Evolutionary conservation across 345 rosid genomes (phyloP).

Genomic region (Cardamine resedifolia): DNA sequence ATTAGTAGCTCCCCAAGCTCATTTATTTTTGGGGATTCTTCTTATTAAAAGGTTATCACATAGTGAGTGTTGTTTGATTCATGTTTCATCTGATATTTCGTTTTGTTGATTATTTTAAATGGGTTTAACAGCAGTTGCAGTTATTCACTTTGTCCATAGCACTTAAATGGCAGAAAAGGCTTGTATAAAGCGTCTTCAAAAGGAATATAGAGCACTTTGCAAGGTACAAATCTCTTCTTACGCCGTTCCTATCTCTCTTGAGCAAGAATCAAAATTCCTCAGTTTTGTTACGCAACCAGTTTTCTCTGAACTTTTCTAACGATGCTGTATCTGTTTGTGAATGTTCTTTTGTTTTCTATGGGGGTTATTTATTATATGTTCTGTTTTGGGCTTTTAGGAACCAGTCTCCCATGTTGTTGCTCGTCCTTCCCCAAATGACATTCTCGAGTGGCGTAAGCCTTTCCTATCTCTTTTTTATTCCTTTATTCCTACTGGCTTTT

Average conservation of each 20-base stretch:
- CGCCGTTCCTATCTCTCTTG: not conserved
- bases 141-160: not conserved
- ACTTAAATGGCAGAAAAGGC: conserved; percentile 82
- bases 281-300: not conserved
- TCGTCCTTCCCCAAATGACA: conserved; percentile 86
- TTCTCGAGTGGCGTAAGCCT: conserved; percentile 97
- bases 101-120: not conserved
- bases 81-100: conserved; percentile 2
- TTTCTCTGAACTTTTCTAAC: not conserved
- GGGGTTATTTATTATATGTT: conserved; percentile 13
- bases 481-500: not conserved
- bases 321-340: conserved; percentile 3
- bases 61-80: conserved; percentile 19
- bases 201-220: conserved; percentile 95
- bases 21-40: conserved; percentile 8
- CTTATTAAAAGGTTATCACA: not conserved
- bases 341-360: conserved; percentile 1
- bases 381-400: conserved; percentile 58
- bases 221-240: conserved; percentile 48
- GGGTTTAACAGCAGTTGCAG: conserved; percentile 9
- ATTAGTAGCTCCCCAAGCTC: not conserved
- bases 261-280: not conserved
- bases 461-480: conserved; percentile 9
- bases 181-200: conserved; percentile 90
- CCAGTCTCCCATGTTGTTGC: conserved; percentile 94